Base-by-base conservation (phyloP, 305 asterid species). In the Fraxinus xanthoxyloides region DNA sequence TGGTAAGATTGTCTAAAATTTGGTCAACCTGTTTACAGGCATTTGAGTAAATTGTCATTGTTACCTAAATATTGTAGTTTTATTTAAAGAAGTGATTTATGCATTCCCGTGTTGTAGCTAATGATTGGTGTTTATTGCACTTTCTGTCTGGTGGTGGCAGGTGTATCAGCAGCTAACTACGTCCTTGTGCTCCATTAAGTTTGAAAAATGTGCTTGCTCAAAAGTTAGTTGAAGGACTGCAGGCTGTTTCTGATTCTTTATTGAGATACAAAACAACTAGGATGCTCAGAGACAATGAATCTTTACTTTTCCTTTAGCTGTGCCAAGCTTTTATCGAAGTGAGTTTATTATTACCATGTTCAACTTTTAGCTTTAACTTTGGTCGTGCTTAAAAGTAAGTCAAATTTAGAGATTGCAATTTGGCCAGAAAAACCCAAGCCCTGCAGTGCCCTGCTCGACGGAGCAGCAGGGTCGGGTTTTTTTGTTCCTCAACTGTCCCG, bases 321-420 rank as follows among this genome's bases (percentile, higher is more conserved):
- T 94, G 98, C 85, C 92, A 90, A 80, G 93, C 97, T 77, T 93
- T 92, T 80, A 82, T 89, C 31, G 97, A 93, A 95, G 98, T 93
- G 69, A 81, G 30, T 80, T 77, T 63, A 51, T 51, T 67, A 26
- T 77, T 43, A 81, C 78, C 77, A n/a, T 78, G 63, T 77, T 72
- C 13, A 32, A 46, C 5, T 7, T 43, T 75, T 26, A 65, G 67
- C 46, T 72, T 5, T 61, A 19, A 67, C 63, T 10, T 46, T 56
- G 38, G 51, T 46, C 6, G 15, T 23, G 31, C 72, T 63, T 24
- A 63, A 3, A 8, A 24, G 31, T 24, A 24, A 24, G 17, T 63
- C 5, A 24, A 10, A 61, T 3, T 61, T 24, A 63, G 48, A 10
- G 15, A 40, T 40, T 35, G 48, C 15, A 9, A 40, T 40, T 40